These are phyloP conservation scores for Colletotrichum lupini DNA, from an alignment of 2,329 filamentous ascomycete genomes.

Conservation along the genomic window DNA sequence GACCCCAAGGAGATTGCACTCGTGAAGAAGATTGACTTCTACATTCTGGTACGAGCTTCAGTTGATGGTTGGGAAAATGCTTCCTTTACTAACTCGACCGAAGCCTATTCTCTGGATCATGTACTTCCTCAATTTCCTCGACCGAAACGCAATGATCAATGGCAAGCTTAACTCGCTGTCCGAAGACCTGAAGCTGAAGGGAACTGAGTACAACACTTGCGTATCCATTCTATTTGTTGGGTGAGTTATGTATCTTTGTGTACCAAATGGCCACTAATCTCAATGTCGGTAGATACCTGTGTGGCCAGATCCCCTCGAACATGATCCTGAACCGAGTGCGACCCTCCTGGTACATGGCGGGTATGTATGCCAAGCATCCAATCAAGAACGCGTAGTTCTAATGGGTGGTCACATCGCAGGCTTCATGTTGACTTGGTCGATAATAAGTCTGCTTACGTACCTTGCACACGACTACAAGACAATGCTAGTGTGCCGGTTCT, in stretches of 20 bases:
- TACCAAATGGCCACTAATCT: constrained; percentile 37
- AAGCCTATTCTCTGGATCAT: constrained; percentile 37
- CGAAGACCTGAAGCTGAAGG: constrained; percentile 42
- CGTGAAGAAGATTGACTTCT: constrained; percentile 47
- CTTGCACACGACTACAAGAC: constrained; percentile 19
- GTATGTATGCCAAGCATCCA: constrained; percentile 6
- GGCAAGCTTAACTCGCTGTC: constrained; percentile 43
- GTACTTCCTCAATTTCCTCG: constrained; percentile 41
- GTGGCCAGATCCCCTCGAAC: constrained; percentile 43
- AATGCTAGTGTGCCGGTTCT: constrained; percentile 30
- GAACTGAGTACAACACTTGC: constrained; percentile 43
- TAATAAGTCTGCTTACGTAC: constrained; percentile 25
- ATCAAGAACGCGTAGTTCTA: constrained; percentile 3
- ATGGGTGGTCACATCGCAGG: not conserved
- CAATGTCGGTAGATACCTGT: constrained; percentile 16
- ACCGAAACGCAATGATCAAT: constrained; percentile 44
- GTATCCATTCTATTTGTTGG: constrained; percentile 31
- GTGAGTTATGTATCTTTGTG: constrained; percentile 41
- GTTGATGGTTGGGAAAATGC: too few relatives aligned
- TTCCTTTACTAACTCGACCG: constrained; percentile 42
- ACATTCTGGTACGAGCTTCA: constrained; percentile 42
- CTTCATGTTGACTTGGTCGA: constrained; percentile 33
- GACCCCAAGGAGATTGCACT: constrained; percentile 50
- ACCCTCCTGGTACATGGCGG: constrained; percentile 33
- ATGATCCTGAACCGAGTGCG: constrained; percentile 45